Evolutionary conservation across 805 yeast genomes (phyloP).

Genomic region (Yarrowia sp.): DNA sequence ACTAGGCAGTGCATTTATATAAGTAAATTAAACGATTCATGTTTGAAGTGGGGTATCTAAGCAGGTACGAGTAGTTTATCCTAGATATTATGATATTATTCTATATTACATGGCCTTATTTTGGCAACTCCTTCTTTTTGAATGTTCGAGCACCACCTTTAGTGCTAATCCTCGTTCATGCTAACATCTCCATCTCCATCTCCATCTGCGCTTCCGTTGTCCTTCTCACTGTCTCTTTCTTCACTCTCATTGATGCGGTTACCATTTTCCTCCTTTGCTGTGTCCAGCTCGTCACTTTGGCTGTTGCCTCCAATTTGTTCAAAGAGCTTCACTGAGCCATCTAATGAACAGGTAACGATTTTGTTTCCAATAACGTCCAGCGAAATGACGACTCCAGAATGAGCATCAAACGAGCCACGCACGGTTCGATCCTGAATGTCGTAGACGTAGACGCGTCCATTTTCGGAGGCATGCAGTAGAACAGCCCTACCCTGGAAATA

Average conservation of each 20-base stretch:
- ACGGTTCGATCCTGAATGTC: constrained; percentile 59
- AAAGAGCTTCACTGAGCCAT: constrained; percentile 3
- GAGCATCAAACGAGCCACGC: constrained; percentile 29
- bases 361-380: not conserved
- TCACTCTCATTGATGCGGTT: not conserved
- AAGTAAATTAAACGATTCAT: not conserved
- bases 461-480: constrained; percentile 58
- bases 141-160: not conserved
- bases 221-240: not conserved
- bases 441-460: constrained; percentile 57
- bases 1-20: constrained; percentile 5
- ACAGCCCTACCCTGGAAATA: constrained; percentile 33
- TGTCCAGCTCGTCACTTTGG: not conserved
- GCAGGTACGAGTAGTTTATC: no score
- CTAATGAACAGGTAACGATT: constrained; percentile 3
- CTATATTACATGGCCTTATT: not conserved
- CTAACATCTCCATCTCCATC: constrained; percentile 4
- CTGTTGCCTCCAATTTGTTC: not conserved
- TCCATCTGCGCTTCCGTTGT: not conserved
- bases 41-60: not conserved
- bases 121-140: not conserved
- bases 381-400: not conserved
- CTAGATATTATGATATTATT: not conserved
- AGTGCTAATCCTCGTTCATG: not conserved
- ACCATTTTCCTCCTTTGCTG: not conserved